Percentiles rank a stretch among this genome's conserved stretches.
Evolutionary conservation across 352 stramenopile genomes (phyloP).

Genomic region (Globisporangium iwayamae): DNA sequence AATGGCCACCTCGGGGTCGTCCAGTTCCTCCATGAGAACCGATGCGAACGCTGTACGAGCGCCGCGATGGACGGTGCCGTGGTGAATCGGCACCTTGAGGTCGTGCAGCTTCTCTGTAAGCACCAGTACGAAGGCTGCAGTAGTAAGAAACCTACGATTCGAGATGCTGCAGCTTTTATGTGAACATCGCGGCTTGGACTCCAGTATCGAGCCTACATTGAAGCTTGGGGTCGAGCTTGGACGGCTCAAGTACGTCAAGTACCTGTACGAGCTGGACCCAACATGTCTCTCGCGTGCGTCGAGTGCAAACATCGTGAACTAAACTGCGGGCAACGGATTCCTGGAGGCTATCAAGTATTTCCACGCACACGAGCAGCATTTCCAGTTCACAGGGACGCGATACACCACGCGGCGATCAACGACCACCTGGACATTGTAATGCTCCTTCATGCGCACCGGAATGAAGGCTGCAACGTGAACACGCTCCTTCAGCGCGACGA

Average conservation of each 20-base stretch:
- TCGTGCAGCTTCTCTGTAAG: neutral
- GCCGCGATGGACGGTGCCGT: neutral
- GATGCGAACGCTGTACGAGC: neutral
- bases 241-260: neutral
- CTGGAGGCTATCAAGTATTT: conserved; percentile 7
- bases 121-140: neutral
- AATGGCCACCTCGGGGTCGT: conserved; percentile 12
- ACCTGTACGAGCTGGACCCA: neutral
- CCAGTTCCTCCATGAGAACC: conserved; percentile 17
- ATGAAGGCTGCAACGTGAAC: conserved; percentile 9
- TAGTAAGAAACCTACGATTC: neutral
- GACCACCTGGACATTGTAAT: conserved; percentile 5
- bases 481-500: neutral
- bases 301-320: neutral
- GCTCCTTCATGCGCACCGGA: conserved; percentile 12
- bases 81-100: neutral
- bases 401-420: neutral
- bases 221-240: neutral
- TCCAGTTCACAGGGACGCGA: neutral
- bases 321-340: neutral
- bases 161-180: neutral
- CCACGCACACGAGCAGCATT: conserved; percentile 1
- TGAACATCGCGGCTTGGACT: neutral
- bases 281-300: neutral
- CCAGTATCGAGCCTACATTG: neutral